Conservation (phyloP, 2,329 filamentous ascomycete species). For the Talaromyces sp. region DNA sequence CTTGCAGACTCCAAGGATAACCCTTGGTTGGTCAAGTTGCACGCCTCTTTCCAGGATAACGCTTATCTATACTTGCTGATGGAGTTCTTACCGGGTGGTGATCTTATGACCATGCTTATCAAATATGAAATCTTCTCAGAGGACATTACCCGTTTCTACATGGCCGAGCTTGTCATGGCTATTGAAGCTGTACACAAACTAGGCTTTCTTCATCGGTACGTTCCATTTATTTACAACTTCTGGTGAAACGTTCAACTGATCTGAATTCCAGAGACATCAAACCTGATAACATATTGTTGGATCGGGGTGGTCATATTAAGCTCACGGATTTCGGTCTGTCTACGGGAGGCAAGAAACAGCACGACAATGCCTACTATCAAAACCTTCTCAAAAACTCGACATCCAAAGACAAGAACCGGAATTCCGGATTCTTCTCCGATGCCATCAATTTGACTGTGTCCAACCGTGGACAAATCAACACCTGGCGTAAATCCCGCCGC, state of each 20-base stretch:
- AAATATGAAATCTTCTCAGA: constrained; percentile 99
- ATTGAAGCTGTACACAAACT: constrained; percentile 98
- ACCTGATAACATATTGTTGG: constrained; percentile 95
- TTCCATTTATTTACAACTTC: constrained; percentile 10
- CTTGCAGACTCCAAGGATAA: constrained; percentile 94
- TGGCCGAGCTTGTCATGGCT: constrained; percentile 96
- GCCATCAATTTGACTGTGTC: constrained; percentile 98
- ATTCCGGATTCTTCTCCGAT: constrained; percentile 84
- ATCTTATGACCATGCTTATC: constrained; percentile 99
- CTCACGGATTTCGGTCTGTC: constrained; percentile 97
- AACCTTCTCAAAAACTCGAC: constrained; percentile 81
- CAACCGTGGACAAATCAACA: constrained; percentile 96
- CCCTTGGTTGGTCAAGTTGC: constrained; percentile 97
- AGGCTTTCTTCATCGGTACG: constrained; percentile 95
- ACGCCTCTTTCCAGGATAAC: constrained; percentile 93
- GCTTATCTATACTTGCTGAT: constrained; percentile 99
- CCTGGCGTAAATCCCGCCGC: constrained; percentile 92
- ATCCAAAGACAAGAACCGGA: constrained; percentile 70
- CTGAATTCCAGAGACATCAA: constrained; percentile 76
- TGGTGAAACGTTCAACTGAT: background rate
- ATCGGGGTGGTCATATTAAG: constrained; percentile 94
- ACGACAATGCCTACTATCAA: constrained; percentile 98
- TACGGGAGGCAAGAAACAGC: constrained; percentile 94
- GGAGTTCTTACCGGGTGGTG: constrained; percentile 97
- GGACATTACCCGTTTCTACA: constrained; percentile 98